Evolutionary conservation across 1,139 yeast species (phyloP), one percentile per base, ranked within the genome.

Genomic region (Debaryomycetaceae sp.): DNA sequence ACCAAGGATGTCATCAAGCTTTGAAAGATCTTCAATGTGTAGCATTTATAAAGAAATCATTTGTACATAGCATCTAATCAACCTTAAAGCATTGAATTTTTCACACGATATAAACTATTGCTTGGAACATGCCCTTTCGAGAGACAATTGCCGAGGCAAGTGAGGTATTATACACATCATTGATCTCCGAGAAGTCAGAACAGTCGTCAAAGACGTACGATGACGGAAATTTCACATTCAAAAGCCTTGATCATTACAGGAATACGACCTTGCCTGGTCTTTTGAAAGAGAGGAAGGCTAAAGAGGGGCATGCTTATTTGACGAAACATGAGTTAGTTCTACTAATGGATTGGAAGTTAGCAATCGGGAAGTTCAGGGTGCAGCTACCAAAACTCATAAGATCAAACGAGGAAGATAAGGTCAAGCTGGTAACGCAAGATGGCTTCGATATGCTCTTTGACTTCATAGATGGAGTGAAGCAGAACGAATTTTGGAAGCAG

Each of bases 321-420:
- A 63, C 65, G 9, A 65, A 66, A 45, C 60, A 61, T 0, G 80
- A 76, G 49, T 60, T 75, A 52, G 55, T 55, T 4, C 56, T 67
- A 31, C 50, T 76, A 31, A 65, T 76, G 75, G 80, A 75, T 46
- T 76, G 80, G 80, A 76, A 76, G 45, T 62, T 76, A 38, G 72
- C 76, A 24, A 69, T 69, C 48, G 81, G 81, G 0, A 74, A 71
- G 43, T 76, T 70, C 49, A 55, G 81, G 24, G 76, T 80, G 2
- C 63, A 66, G 2, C 59, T 76, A 6, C 72, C 72, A n/a, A 71
- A 70, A 44, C 56, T 74, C 22, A 72, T 76, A 34, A 55, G 54
- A 38, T 62, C 71, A 3, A 76, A 76, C 49, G 58, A 58, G 4
- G 58, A 49, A 0, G 57, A 54, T 0, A 45, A 41, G 4, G 76